These are phyloP conservation scores for Phytophthora chlamydospora DNA, from an alignment of 352 stramenopile genomes.

Conservation along the genomic window DNA sequence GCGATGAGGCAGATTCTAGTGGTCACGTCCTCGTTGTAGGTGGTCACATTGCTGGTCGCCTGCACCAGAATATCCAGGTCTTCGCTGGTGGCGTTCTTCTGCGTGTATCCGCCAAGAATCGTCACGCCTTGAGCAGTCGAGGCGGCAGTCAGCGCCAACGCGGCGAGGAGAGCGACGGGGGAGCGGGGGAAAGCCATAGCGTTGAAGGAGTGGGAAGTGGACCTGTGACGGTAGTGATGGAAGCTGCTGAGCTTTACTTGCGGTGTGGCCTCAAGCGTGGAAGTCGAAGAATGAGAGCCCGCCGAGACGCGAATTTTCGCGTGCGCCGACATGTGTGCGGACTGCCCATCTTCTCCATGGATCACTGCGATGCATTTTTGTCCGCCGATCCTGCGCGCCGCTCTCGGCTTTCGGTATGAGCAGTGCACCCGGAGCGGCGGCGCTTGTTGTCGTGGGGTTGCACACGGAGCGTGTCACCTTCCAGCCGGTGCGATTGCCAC, in stretches of 20 bases:
- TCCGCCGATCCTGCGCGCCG: constrained; percentile 10
- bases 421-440: no score
- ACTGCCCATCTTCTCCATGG: constrained; percentile 30
- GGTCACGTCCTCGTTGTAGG: constrained; percentile 40
- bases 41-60: constrained; percentile 34
- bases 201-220: constrained; percentile 6
- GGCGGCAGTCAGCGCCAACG: constrained; percentile 14
- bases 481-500: constrained; percentile 9
- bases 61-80: constrained; percentile 44
- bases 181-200: constrained; percentile 29
- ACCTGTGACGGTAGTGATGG: constrained; percentile 21
- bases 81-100: constrained; percentile 26
- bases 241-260: constrained; percentile 21
- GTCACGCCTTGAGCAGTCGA: constrained; percentile 19
- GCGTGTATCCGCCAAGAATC: constrained; percentile 34
- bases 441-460: no score
- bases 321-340: constrained; percentile 10
- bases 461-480: constrained; percentile 8
- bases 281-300: constrained; percentile 6
- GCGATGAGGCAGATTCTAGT: constrained; percentile 45
- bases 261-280: constrained; percentile 6
- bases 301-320: constrained; percentile 1
- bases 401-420: constrained; percentile 3
- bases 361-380: constrained; percentile 23
- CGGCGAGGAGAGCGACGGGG: constrained; percentile 21